Base-by-base conservation (phyloP, 352 stramenopile species). In the Globisporangium okanoganense region DNA sequence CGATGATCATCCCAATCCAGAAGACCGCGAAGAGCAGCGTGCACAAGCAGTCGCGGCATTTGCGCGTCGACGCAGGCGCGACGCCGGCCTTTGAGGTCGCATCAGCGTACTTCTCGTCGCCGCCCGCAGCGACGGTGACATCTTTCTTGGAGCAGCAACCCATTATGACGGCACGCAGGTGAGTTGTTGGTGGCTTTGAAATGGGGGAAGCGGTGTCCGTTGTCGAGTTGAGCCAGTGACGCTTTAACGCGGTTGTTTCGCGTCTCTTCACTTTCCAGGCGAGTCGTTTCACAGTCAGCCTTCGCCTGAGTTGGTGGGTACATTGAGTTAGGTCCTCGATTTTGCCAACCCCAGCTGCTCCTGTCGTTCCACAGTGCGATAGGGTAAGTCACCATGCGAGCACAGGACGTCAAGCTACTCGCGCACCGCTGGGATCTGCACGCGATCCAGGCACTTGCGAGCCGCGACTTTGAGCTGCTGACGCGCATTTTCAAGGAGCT, bases 21-120 rank as follows among this genome's bases (percentile, higher is more conserved):
- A 90, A 92, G n/a, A 84, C 72, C 2, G 69, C 33, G 52, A 94
- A 94, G 14, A 92, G 29, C 20, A 92, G 7, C 2, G 70, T 67
- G 53, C 84, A 94, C 12, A 92, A 69, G 13, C 79, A 68, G 58
- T 94, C 85, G 44, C 83, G 78, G 44, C 82, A 94, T 51, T 88
- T 88, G 13, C 82, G 75, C 43, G 69, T 71, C 1, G 38, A 72
- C 0, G 79, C 78, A 8, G 84, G 84, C 3, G 74, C 70, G n/a
- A 91, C 81, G 9, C 78, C 78, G 9, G 63, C 53, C 29, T 70
- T 74, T 10, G 49, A 56, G 18, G 62, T 69, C 24, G 58, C 59
- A 18, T 62, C 58, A 3, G 63, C 49, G 45, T 64, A 55, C 24
- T 65, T 66, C 0, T 56, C 64, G 48, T 69, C 49, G 5, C 29